phyloP scores from a whole-genome alignment of 129 eudicot species.

The Flaveria linearis region DNA sequence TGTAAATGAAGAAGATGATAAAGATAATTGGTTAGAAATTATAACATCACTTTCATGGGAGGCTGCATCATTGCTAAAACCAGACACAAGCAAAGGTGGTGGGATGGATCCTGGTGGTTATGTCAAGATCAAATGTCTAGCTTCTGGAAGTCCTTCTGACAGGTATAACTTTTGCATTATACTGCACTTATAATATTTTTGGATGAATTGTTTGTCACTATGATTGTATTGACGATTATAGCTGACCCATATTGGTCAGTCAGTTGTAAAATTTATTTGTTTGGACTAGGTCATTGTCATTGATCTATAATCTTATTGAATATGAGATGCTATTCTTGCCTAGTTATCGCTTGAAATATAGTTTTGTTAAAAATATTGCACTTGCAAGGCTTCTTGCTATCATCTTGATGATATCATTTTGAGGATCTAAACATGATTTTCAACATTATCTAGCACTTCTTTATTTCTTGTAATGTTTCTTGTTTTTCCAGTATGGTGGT shows the following conservation, averaged over 20 bases:
- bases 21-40: slow-evolving; percentile 87
- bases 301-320: neutral
- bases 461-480: slow-evolving; percentile 11
- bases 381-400: neutral
- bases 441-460: neutral
- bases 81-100: slow-evolving; percentile 93
- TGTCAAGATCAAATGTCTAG: slow-evolving; percentile 94
- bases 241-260: neutral
- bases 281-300: neutral
- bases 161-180: slow-evolving; percentile 48
- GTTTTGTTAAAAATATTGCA: neutral
- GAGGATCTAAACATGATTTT: neutral
- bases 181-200: neutral
- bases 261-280: neutral
- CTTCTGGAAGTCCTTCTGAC: slow-evolving; percentile 82
- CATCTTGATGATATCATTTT: neutral
- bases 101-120: slow-evolving; percentile 99
- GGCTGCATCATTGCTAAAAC: slow-evolving; percentile 92
- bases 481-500: slow-evolving; percentile 63
- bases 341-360: neutral
- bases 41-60: slow-evolving; percentile 93
- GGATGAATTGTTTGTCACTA: neutral
- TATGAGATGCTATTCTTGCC: neutral
- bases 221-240: neutral
- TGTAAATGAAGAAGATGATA: slow-evolving; percentile 57